A percentile compares a stretch with the other conserved stretches of the same genome.
phyloP scores from a whole-genome alignment of 148 eudicot genomes.

The Rhododendron vialii region DNA sequence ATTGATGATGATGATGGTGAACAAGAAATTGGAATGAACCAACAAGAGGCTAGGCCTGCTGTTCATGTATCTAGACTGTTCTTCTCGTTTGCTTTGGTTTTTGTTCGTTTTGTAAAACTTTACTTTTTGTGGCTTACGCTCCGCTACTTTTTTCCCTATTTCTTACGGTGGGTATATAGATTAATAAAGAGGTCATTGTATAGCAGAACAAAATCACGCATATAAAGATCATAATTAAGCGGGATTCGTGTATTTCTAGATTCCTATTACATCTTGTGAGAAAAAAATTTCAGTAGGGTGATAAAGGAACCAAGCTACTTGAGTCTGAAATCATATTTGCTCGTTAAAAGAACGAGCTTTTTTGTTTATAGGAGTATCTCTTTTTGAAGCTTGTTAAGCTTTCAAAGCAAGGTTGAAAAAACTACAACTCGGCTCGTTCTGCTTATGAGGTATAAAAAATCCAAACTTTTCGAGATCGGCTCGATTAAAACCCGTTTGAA shows the following conservation, averaged over 20 bases:
- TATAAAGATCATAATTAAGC: neutral
- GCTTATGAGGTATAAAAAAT: neutral
- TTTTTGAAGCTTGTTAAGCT: neutral
- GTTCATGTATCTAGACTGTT: neutral
- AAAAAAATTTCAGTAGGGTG: neutral
- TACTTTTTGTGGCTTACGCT: neutral
- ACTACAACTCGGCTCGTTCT: neutral
- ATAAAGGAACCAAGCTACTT: neutral
- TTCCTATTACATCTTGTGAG: neutral
- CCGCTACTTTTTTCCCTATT: neutral
- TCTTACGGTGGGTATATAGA: neutral
- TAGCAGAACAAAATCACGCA: neutral
- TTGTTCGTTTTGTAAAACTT: neutral
- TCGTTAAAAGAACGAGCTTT: too few species aligned
- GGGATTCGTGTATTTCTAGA: neutral
- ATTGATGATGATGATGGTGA: neutral
- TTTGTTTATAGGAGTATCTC: too few species aligned
- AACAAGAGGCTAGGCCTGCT: neutral
- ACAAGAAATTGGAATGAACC: neutral
- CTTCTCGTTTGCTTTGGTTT: neutral
- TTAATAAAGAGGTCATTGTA: neutral
- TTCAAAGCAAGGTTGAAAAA: neutral
- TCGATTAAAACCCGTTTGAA: too few species aligned
- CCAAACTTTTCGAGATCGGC: neutral
- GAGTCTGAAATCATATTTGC: too few species aligned